Conservation (phyloP, 768 basidiomycete genomes). For the Tremella fuciformis region DNA sequence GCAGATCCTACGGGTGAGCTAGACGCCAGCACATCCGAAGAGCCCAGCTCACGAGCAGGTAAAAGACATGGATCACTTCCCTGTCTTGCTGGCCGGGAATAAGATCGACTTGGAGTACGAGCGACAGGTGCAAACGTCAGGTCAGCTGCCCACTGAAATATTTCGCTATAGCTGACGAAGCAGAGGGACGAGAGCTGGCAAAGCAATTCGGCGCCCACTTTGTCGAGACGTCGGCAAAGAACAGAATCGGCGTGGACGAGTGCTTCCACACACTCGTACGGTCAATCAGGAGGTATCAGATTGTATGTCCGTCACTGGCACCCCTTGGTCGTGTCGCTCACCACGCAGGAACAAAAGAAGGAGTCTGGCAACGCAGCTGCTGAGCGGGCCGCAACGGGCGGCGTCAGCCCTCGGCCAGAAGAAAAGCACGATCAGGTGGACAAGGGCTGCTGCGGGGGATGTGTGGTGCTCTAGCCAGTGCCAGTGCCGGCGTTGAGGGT, state of each 20-base stretch:
- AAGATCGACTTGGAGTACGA: constrained; percentile 95
- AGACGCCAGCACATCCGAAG: background rate
- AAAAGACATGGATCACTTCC: constrained; percentile 93
- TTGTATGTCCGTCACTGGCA: constrained; percentile 56
- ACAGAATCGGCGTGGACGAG: constrained; percentile 94
- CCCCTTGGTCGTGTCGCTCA: background rate
- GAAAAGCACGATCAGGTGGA: constrained; percentile 42
- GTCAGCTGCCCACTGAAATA: constrained; percentile 53
- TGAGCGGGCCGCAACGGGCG: constrained; percentile 31
- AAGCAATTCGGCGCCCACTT: constrained; percentile 92
- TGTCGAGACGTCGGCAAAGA: constrained; percentile 94
- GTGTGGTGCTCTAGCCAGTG: constrained; percentile 45
- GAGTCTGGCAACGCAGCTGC: constrained; percentile 28
- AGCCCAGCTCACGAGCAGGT: constrained; percentile 58
- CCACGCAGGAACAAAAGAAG: constrained; percentile 46
- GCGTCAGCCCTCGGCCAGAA: constrained; percentile 35
- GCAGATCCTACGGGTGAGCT: constrained; percentile 66
- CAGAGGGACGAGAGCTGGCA: constrained; percentile 96
- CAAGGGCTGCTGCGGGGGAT: constrained; percentile 52
- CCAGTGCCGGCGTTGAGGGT: background rate
- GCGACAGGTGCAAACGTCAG: constrained; percentile 91
- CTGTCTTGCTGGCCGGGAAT: constrained; percentile 95
- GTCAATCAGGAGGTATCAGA: constrained; percentile 90
- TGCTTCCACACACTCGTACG: constrained; percentile 90
- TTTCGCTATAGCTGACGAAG: background rate